These are phyloP conservation scores for Phyllostachys edulis DNA, from an alignment of 176 grass and related monocot genomes.

Conservation along the genomic window DNA sequence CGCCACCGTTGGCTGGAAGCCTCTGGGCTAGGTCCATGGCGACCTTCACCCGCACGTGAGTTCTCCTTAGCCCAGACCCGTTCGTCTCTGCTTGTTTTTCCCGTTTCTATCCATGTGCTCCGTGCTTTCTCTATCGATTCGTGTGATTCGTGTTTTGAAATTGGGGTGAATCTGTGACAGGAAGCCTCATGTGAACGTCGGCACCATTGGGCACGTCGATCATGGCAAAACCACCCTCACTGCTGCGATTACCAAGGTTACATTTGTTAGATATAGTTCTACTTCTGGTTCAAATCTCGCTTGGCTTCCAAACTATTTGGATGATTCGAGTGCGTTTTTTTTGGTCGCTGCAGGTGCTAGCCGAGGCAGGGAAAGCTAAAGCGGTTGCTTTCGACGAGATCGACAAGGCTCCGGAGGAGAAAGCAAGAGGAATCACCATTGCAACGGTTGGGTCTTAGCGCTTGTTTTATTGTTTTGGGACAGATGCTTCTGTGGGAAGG, in stretches of 20 bases:
- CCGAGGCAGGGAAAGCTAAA: conserved; percentile 85
- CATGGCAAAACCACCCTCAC: conserved; percentile 97
- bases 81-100: not conserved
- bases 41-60: conserved; percentile 95
- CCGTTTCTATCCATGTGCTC: not conserved
- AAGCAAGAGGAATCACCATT: conserved; percentile 99
- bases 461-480: not conserved
- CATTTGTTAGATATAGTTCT: not conserved
- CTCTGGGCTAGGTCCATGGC: conserved; percentile 85
- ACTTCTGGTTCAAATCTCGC: not conserved
- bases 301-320: not conserved
- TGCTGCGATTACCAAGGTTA: conserved; percentile 92
- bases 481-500: not conserved
- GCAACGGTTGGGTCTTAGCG: conserved; percentile 53
- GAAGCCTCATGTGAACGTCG: conserved; percentile 97
- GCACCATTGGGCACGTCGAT: conserved; percentile 97
- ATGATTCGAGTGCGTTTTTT: not conserved
- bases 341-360: conserved; percentile 52
- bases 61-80: not conserved
- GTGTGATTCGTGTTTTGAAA: not conserved
- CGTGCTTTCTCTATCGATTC: not conserved
- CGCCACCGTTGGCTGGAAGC: not conserved
- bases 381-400: conserved; percentile 96
- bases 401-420: conserved; percentile 97
- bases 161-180: conserved; percentile 38